A percentile compares a stretch with the other conserved stretches of the same genome.
Conservation (phyloP, 495 filamentous ascomycete species). For the Stereocaulon alpinum region DNA sequence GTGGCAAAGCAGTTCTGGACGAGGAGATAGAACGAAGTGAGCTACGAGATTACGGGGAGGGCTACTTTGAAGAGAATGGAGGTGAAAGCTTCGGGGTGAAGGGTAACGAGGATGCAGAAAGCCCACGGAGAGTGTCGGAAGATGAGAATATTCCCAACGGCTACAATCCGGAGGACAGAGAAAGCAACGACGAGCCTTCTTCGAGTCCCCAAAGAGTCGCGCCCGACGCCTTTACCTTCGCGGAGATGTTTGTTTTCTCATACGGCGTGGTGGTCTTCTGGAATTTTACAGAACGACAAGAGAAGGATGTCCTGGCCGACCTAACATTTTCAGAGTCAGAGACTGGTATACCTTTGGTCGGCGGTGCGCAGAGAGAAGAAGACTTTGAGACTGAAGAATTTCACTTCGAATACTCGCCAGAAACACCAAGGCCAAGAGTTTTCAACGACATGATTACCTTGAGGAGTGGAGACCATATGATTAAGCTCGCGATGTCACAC, state of each 20-base stretch:
- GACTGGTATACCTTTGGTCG: constrained; percentile 50
- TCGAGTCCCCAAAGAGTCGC: constrained; percentile 40
- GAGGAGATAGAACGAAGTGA: constrained; percentile 96
- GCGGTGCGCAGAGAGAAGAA: constrained; percentile 60
- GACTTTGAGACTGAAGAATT: constrained; percentile 99
- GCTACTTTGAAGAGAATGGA: constrained; percentile 56
- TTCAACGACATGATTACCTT: constrained; percentile 99
- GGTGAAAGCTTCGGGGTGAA: constrained; percentile 33
- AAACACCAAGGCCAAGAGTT: constrained; percentile 75
- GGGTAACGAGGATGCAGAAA: constrained; percentile 25
- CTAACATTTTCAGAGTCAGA: constrained; percentile 73
- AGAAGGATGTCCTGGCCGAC: constrained; percentile 94
- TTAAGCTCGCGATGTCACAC: constrained; percentile 93
- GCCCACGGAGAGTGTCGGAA: constrained; percentile 25
- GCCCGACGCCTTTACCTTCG: constrained; percentile 61
- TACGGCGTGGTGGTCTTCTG: constrained; percentile 98
- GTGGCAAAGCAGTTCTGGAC: constrained; percentile 84
- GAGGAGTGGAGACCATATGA: constrained; percentile 92
- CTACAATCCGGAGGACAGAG: constrained; percentile 13
- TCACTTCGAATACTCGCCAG: constrained; percentile 84
- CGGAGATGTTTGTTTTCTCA: constrained; percentile 95
- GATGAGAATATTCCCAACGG: constrained; percentile 19
- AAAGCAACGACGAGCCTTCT: constrained; percentile 20
- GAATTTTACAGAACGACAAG: constrained; percentile 93
- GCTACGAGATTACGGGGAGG: constrained; percentile 77